phyloP scores from a whole-genome alignment of 805 yeast genomes.

The Zygosaccharomyces kombuchaensis region DNA sequence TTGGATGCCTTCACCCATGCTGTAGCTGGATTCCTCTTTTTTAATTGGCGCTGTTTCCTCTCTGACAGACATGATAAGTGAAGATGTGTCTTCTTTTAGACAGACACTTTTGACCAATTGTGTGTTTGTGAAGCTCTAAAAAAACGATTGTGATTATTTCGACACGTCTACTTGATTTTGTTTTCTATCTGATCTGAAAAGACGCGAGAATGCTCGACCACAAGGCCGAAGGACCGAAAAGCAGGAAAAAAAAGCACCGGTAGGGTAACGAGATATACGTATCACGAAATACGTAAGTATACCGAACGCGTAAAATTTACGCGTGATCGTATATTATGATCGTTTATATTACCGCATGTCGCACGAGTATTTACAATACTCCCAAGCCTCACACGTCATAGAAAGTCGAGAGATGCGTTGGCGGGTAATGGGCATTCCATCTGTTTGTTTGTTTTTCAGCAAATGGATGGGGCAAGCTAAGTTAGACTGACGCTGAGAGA shows the following conservation, averaged over 20 bases:
- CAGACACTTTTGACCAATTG: neutral
- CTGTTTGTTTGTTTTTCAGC: no score
- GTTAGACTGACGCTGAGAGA: no score
- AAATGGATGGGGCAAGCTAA: no score
- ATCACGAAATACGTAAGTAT: neutral
- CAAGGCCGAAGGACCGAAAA: neutral
- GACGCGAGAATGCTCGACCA: slow-evolving; percentile 7
- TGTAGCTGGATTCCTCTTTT: slow-evolving; percentile 11
- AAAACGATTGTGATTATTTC: neutral
- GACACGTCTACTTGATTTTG: slow-evolving; percentile 2
- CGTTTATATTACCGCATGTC: no score
- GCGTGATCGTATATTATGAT: no score
- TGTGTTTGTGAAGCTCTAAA: neutral
- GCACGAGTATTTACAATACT: no score
- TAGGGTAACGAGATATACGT: neutral
- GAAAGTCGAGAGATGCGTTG: no score
- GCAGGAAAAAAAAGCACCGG: neutral
- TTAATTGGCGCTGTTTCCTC: slow-evolving; percentile 10
- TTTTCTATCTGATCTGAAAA: slow-evolving; percentile 3
- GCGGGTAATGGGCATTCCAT: no score
- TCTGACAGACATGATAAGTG: slow-evolving; percentile 7
- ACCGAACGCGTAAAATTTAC: neutral
- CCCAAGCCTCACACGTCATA: no score
- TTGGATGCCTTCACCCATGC: slow-evolving; percentile 2
- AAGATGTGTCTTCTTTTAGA: neutral